These are phyloP conservation scores for Penicillium desertorum DNA, from an alignment of 495 filamentous ascomycete genomes.

Conservation along the genomic window DNA sequence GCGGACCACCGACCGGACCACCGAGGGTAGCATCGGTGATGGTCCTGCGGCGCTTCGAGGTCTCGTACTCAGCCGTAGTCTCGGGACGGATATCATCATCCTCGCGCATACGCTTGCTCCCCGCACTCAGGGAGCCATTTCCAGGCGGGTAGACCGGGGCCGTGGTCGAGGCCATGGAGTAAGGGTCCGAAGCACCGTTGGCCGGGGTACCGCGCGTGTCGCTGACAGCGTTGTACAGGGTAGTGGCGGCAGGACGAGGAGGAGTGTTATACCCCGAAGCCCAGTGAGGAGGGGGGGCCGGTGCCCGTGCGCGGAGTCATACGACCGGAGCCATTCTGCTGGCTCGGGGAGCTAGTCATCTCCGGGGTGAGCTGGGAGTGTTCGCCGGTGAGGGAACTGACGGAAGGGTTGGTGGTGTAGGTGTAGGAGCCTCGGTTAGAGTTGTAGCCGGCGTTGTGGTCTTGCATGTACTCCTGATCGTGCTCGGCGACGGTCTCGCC, in stretches of 20 bases:
- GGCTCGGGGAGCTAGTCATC: conserved; percentile 77
- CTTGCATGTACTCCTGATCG: conserved; percentile 80
- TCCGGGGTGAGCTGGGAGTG: conserved; percentile 82
- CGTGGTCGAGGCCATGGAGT: conserved; percentile 57
- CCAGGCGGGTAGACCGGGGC: conserved; percentile 56
- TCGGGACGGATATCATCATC: conserved; percentile 73
- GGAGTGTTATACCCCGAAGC: conserved; percentile 76
- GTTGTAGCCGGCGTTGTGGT: conserved; percentile 60
- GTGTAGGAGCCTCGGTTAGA: conserved; percentile 69
- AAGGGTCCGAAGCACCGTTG: conserved; percentile 71
- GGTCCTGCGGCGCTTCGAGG: conserved; percentile 80
- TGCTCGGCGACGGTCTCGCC: conserved; percentile 77
- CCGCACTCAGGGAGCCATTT: conserved; percentile 63
- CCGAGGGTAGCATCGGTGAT: conserved; percentile 59
- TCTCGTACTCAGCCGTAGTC: conserved; percentile 61
- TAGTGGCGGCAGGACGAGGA: conserved; percentile 71
- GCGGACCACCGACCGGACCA: conserved; percentile 44
- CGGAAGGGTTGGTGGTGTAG: conserved; percentile 65
- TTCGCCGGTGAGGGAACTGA: conserved; percentile 66
- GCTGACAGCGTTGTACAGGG: conserved; percentile 86
- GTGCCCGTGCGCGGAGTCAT: conserved; percentile 80
- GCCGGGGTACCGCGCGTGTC: conserved; percentile 68
- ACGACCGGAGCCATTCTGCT: conserved; percentile 80
- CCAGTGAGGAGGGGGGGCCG: conserved; percentile 68
- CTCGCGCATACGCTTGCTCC: conserved; percentile 76